phyloP scores from a whole-genome alignment of 2,329 filamentous ascomycete species.

The Onygenales sp. region DNA sequence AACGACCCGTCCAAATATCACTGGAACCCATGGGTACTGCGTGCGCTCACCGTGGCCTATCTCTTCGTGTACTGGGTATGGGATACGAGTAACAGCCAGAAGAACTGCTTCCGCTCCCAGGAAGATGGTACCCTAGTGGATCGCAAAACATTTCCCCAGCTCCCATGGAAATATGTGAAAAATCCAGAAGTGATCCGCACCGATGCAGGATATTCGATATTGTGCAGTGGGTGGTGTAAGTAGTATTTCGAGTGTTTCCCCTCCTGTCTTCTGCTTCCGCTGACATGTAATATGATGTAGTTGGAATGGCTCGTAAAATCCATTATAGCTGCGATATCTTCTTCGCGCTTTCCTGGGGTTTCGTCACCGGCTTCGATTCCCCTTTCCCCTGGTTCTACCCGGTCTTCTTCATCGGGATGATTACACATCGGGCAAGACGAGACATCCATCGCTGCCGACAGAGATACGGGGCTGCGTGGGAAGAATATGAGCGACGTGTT shows the following conservation, averaged over 20 bases:
- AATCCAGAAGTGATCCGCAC: constrained; percentile 72
- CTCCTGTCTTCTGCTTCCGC: background rate
- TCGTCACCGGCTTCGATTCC: constrained; percentile 64
- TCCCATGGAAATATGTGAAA: constrained; percentile 72
- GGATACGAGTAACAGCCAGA: constrained; percentile 86
- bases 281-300: constrained; percentile 17
- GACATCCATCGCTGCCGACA: constrained; percentile 65
- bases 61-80: constrained; percentile 80
- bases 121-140: constrained; percentile 60
- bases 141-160: constrained; percentile 75
- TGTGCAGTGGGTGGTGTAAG: constrained; percentile 72
- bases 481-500: constrained; percentile 67
- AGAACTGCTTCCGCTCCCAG: constrained; percentile 76
- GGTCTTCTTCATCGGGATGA: constrained; percentile 70
- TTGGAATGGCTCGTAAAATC: constrained; percentile 64
- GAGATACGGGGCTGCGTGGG: constrained; percentile 79
- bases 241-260: constrained; percentile 22
- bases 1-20: constrained; percentile 67
- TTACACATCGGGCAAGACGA: constrained; percentile 63
- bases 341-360: constrained; percentile 67
- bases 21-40: constrained; percentile 61
- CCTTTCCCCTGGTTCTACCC: constrained; percentile 88
- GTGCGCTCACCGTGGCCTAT: constrained; percentile 56
- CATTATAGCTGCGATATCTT: constrained; percentile 73
- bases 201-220: constrained; percentile 61